Percentiles rank a stretch among this genome's conserved stretches.
phyloP scores from a whole-genome alignment of 75 land plant genomes.

The Selaginella moellendorffii region DNA sequence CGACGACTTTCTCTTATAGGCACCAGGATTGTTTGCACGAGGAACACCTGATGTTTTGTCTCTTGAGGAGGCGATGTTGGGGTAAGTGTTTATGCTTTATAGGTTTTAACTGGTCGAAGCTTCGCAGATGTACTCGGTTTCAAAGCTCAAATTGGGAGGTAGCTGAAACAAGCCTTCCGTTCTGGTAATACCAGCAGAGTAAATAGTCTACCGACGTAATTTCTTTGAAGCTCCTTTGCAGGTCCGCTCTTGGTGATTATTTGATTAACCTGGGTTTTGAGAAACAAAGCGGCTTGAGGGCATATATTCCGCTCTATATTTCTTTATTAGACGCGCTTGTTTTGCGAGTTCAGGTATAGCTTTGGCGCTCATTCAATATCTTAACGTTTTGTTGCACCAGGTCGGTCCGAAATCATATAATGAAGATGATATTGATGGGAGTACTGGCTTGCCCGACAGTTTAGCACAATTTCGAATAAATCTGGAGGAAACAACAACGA shows the following conservation, averaged over 20 bases:
- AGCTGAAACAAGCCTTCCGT: constrained; percentile 86
- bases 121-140: constrained; percentile 70
- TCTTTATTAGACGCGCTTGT: constrained; percentile 70
- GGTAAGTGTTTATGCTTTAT: constrained; percentile 24
- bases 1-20: constrained; percentile 29
- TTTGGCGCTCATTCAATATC: no score
- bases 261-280: constrained; percentile 27
- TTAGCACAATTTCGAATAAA: constrained; percentile 67
- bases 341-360: constrained; percentile 63
- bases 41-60: constrained; percentile 64
- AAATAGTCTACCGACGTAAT: neutral
- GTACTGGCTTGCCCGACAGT: constrained; percentile 56
- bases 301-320: constrained; percentile 53
- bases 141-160: constrained; percentile 90
- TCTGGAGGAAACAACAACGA: constrained; percentile 63
- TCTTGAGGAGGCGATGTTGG: constrained; percentile 69
- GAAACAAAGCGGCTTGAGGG: constrained; percentile 27
- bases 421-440: constrained; percentile 33
- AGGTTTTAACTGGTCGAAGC: neutral
- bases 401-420: constrained; percentile 2
- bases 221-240: constrained; percentile 12
- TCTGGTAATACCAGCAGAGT: constrained; percentile 45
- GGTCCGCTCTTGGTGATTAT: constrained; percentile 73
- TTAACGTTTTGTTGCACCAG: no score
- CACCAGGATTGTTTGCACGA: constrained; percentile 71